These are phyloP conservation scores for Leptodermis oblonga DNA, from an alignment of 257 asterid species.

Conservation along the genomic window DNA sequence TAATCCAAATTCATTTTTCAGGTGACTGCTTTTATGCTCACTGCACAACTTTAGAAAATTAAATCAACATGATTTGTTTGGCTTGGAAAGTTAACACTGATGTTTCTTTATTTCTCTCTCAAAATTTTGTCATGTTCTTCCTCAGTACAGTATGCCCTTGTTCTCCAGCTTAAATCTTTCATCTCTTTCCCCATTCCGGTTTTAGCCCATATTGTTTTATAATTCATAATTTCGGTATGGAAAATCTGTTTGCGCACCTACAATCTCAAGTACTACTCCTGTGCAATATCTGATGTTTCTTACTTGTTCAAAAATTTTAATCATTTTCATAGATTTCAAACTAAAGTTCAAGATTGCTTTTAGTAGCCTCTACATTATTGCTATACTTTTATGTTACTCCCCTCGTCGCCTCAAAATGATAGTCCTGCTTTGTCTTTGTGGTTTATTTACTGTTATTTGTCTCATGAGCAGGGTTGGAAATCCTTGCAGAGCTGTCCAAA, in stretches of 20 bases:
- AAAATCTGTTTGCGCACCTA: neutral
- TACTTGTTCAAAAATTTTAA: neutral
- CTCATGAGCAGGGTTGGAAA: neutral
- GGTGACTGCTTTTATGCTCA: neutral
- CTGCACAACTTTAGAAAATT: neutral
- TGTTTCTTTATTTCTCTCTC: too few species aligned
- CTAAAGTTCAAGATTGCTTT: neutral
- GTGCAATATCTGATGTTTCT: neutral
- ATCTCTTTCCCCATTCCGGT: neutral
- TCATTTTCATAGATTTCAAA: neutral
- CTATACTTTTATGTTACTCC: neutral
- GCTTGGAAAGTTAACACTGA: neutral
- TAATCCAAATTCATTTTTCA: slow-evolving; percentile 9
- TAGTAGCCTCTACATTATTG: neutral
- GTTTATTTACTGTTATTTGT: neutral
- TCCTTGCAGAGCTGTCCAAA: neutral
- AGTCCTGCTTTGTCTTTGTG: neutral
- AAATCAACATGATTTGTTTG: neutral
- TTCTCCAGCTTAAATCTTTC: neutral
- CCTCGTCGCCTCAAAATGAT: too few species aligned
- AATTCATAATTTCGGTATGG: neutral
- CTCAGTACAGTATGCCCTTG: neutral
- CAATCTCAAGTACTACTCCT: neutral
- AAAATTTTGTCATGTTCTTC: neutral
- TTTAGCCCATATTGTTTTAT: neutral